phyloP scores from a whole-genome alignment of 208 protist species.

The Acanthamoeba culbertsoni region DNA sequence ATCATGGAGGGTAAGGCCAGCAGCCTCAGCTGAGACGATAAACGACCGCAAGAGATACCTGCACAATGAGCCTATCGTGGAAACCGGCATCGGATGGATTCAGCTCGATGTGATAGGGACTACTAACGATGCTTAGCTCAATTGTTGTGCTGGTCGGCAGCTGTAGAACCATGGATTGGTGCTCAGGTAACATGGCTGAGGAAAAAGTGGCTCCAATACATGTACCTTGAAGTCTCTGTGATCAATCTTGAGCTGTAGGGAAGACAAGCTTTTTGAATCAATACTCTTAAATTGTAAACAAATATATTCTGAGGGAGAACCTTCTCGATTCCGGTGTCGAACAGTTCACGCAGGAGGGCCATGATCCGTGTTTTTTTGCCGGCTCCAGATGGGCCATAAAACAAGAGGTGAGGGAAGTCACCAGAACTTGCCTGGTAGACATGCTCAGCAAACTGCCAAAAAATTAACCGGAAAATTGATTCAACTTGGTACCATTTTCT shows the following conservation, averaged over 20 bases:
- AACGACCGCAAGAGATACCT: conserved; percentile 19
- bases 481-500: conserved; percentile 84
- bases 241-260: conserved; percentile 75
- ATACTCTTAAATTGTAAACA: not conserved
- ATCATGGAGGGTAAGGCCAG: no score
- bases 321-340: conserved; percentile 85
- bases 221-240: conserved; percentile 72
- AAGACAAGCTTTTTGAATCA: not conserved
- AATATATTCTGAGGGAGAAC: no score
- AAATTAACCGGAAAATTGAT: not conserved
- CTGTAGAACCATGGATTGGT: not conserved
- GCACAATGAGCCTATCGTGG: conserved; percentile 96
- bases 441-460: not conserved
- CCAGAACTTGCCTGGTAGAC: not conserved
- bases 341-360: conserved; percentile 92
- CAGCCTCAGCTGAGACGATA: no score
- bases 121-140: conserved; percentile 95
- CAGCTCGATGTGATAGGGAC: conserved; percentile 98
- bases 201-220: not conserved
- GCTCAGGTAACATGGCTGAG: not conserved
- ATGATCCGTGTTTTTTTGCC: conserved; percentile 96
- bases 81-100: conserved; percentile 97
- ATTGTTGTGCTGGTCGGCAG: conserved; percentile 88
- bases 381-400: conserved; percentile 95
- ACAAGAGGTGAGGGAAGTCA: conserved; percentile 97